A percentile compares a stretch with the other conserved stretches of the same genome.
phyloP scores from a whole-genome alignment of 2,329 filamentous ascomycete species.

The Fusarium torreyae region DNA sequence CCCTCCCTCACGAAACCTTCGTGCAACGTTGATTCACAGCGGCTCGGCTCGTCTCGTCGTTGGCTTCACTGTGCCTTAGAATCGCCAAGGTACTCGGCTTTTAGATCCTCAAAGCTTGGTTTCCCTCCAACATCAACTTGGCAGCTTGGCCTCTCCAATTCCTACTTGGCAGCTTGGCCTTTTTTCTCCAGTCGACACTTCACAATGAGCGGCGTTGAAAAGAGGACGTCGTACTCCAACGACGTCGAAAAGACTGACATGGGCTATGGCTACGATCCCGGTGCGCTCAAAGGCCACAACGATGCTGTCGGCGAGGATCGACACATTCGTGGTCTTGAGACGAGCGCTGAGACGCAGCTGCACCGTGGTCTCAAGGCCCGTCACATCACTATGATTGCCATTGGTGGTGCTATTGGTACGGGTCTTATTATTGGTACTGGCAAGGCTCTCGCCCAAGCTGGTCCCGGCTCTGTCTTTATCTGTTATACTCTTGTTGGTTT shows the following conservation, averaged over 20 bases:
- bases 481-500: constrained; percentile 79
- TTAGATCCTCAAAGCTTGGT: constrained; percentile 29
- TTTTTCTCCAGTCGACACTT: neutral
- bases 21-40: constrained; percentile 30
- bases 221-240: constrained; percentile 23
- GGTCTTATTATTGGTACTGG: constrained; percentile 81
- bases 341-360: constrained; percentile 63
- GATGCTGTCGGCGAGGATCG: constrained; percentile 47
- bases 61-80: neutral
- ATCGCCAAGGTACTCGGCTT: constrained; percentile 27
- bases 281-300: constrained; percentile 14
- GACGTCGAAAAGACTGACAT: constrained; percentile 48
- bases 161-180: constrained; percentile 32
- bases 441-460: constrained; percentile 66
- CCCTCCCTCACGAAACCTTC: constrained; percentile 1
- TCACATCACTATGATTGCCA: constrained; percentile 75
- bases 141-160: constrained; percentile 23
- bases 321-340: constrained; percentile 65
- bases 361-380: constrained; percentile 69
- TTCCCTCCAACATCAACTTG: constrained; percentile 4
- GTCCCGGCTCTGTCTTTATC: constrained; percentile 78
- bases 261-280: constrained; percentile 41
- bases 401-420: constrained; percentile 82
- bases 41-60: neutral
- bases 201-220: constrained; percentile 31